Evolutionary conservation across 1,139 yeast genomes (phyloP).

Genomic region (Dujonia santamariae): DNA sequence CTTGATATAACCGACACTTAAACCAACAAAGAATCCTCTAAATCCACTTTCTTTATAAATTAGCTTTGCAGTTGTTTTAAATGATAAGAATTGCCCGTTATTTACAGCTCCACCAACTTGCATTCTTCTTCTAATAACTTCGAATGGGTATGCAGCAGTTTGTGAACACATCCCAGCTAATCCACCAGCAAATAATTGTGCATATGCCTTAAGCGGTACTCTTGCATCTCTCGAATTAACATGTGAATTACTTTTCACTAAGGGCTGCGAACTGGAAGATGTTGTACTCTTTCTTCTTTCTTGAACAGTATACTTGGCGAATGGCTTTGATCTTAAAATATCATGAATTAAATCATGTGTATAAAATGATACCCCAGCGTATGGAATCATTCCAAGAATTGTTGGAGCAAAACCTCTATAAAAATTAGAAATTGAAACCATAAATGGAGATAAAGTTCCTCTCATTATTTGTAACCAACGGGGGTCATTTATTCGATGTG

Average conservation of each 20-base stretch:
- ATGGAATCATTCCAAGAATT: conserved; percentile 91
- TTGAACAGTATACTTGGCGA: conserved; percentile 58
- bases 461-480: conserved; percentile 34
- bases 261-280: no score
- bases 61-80: conserved; percentile 50
- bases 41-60: conserved; percentile 73
- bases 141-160: conserved; percentile 96
- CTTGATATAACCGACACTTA: conserved; percentile 91
- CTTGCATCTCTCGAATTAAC: conserved; percentile 48
- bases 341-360: conserved; percentile 93
- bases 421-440: conserved; percentile 60
- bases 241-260: no score
- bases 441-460: conserved; percentile 27
- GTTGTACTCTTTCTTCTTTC: conserved; percentile 5
- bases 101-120: conserved; percentile 87
- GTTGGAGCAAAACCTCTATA: conserved; percentile 96
- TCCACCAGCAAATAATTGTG: conserved; percentile 93
- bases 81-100: conserved; percentile 57
- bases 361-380: conserved; percentile 96
- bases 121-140: conserved; percentile 90
- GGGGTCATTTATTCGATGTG: conserved; percentile 34
- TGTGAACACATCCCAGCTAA: conserved; percentile 92
- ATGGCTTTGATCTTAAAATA: conserved; percentile 56
- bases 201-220: conserved; percentile 79
- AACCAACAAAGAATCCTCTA: conserved; percentile 87